Evolutionary conservation across 352 stramenopile genomes (phyloP).

Genomic region (Plasmopara halstedii): DNA sequence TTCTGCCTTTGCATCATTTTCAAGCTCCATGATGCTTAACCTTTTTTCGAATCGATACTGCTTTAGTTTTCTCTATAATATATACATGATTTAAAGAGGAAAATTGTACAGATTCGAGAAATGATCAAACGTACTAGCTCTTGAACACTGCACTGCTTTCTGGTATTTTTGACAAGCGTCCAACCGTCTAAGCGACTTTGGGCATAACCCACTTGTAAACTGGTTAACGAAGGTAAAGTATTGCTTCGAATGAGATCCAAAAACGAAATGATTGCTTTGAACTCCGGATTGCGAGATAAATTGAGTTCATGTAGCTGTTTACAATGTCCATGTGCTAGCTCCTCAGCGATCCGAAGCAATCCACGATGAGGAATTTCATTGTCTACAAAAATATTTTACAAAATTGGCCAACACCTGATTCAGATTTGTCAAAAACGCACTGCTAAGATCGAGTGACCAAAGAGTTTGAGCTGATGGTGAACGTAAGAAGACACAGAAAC

Average conservation of each 20-base stretch:
- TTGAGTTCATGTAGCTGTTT: slow-evolving; percentile 44
- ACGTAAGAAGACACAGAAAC: slow-evolving; percentile 33
- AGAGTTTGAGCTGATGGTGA: slow-evolving; percentile 23
- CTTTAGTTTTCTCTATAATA: slow-evolving; percentile 32
- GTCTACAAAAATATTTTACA: slow-evolving; percentile 11
- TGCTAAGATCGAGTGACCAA: slow-evolving; percentile 40
- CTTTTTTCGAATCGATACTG: slow-evolving; percentile 35
- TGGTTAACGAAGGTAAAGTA: slow-evolving; percentile 41
- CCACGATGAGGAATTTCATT: slow-evolving; percentile 42
- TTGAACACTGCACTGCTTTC: slow-evolving; percentile 40
- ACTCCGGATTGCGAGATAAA: slow-evolving; percentile 34
- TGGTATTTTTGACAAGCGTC: slow-evolving; percentile 29
- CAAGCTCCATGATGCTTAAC: slow-evolving; percentile 19
- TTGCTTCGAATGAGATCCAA: slow-evolving; percentile 44
- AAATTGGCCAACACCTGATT: neutral
- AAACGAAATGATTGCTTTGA: slow-evolving; percentile 38
- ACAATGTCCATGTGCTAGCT: slow-evolving; percentile 29
- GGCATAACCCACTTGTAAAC: slow-evolving; percentile 40
- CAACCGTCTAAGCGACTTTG: slow-evolving; percentile 33
- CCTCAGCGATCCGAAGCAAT: slow-evolving; percentile 33
- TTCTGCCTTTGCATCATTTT: slow-evolving; percentile 27
- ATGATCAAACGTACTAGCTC: slow-evolving; percentile 30
- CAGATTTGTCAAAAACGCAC: slow-evolving; percentile 16
- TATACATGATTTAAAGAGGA: no score
- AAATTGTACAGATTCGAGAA: neutral